Base-by-base conservation (phyloP, 2,329 filamentous ascomycete species). In the Colletotrichum sp. region DNA sequence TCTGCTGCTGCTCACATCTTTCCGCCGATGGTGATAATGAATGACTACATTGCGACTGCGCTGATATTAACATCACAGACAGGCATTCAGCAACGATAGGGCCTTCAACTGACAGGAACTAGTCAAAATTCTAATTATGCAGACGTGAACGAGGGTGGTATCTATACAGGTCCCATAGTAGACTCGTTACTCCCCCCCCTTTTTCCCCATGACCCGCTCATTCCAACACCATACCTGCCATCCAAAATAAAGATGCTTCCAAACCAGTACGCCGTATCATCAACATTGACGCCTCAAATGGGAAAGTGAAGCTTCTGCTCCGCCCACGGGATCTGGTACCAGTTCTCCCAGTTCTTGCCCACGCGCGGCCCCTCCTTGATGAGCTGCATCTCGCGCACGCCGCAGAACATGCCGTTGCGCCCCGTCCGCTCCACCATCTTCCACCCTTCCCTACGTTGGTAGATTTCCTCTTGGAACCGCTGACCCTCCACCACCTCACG, bases 401-500 rank as follows among this genome's bases (percentile, higher is more conserved):
- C 90, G 80, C 91, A 93, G 80, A 89, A 92, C 74, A 90, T 85
- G 32, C 90, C 90, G 30, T 87, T 88, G 64, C 85, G 84, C 2
- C 88, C 89, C 5, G 81, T 84, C 28, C 89, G 83, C 52, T 86
- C 80, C 9, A 85, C 85, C 39, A 88, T 79, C 67, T 84, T 80
- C 83, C 87, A 89, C 70, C 82, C 83, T 2, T 84, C 83, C 16
- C 80, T 71, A 56, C 58, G 36, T 15, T 82, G 76, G 90, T 90
- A 93, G 8, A 90, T 82, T 68, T 85, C 85, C 78, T 92, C 89
- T 9, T 80, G 82, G 27, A 92, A 88, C 1, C 81, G 75, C 68
- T 93, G 85, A 18, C 92, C 93, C 60, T 91, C 88, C 68, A 87
- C 83, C 76, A 94, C 92, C 3, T 84, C 83, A 5, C 92, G 88